Percentiles rank a stretch among this genome's conserved stretches.
phyloP scores from a whole-genome alignment of 805 yeast genomes.

The Starmerella etchellsii region DNA sequence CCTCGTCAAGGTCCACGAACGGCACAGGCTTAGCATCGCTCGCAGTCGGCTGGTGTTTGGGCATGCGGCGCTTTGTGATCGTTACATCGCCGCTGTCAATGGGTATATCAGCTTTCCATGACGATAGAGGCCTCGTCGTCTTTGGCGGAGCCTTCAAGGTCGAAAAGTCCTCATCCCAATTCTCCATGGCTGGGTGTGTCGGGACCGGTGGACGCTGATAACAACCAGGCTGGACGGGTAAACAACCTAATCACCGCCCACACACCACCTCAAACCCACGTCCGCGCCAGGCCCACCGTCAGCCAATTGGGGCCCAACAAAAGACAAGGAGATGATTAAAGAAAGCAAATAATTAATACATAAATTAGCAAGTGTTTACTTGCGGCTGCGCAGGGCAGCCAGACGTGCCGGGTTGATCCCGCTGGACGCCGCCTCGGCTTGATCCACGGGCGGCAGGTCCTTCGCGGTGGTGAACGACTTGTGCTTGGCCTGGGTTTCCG shows the following conservation, averaged over 20 bases:
- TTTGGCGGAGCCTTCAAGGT: conserved; percentile 14
- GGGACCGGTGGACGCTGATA: too few relatives aligned
- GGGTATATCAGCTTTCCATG: conserved; percentile 16
- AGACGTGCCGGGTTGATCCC: conserved; percentile 16
- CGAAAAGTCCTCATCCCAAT: conserved; percentile 20
- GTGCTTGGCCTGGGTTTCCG: not conserved
- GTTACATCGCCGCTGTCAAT: conserved; percentile 1
- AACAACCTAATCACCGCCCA: not conserved
- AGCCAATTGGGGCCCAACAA: too few relatives aligned
- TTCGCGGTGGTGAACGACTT: not conserved
- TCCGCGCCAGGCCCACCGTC: too few relatives aligned
- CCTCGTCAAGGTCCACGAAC: not conserved
- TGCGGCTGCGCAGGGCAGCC: conserved; percentile 15
- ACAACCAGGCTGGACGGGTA: not conserved
- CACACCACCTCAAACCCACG: too few relatives aligned
- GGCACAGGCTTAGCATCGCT: not conserved
- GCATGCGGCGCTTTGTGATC: not conserved
- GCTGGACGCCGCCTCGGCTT: conserved; percentile 4
- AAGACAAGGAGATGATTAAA: too few relatives aligned
- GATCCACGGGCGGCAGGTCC: conserved; percentile 5
- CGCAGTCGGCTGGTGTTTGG: not conserved
- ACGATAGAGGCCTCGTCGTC: not conserved
- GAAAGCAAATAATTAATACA: too few relatives aligned
- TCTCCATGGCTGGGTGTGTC: conserved; percentile 12
- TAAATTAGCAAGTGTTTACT: too few relatives aligned